Evolutionary conservation across 2,329 filamentous ascomycete genomes (phyloP), one percentile per base, ranked within the genome.

Genomic region (Graphilbum fragrans): DNA sequence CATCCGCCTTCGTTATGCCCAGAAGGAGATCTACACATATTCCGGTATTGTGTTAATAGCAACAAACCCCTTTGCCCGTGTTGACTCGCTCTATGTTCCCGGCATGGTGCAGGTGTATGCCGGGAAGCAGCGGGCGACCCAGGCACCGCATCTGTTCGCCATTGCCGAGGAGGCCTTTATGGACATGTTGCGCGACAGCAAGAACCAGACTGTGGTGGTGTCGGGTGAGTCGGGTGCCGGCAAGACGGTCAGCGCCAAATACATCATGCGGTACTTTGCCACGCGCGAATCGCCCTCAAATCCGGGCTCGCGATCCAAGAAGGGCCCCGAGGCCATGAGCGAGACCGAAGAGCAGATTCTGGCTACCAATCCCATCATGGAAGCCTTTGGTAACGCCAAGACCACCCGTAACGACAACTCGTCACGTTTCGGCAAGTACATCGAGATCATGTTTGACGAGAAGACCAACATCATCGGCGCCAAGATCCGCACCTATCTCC

Each of bases 91-190:
- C 56, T 98, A 98, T 63, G 92, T 98, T 11, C 88, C 90, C 17
- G 92, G 92, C 50, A 98, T 98, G 90, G 88, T 98, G n/a, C 92
- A 98, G 62, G 87, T 96, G 32, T 98, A 98, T 65, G 88, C 92
- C 43, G 92, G 92, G 57, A 96, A 90, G 64, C 88, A 95, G 63
- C 77, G 92, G 63, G 87, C 88, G 45, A 94, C 92, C 45, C 92
- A 96, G 64, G 92, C 93, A 44, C 92, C 92, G 41, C 92, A 98
- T 77, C 66, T 98, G 56, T 98, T 98, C 65, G 92, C 92, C 52
- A 98, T 98, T 65, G 92, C 92, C 35, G 92, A 98, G 62, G 93
- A 98, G 65, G 88, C 92, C 46, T 98, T 96, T 67, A 86, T 90
- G 86, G 92, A 98, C 68, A 98, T 98, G 92, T 66, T 98, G 58